These are phyloP conservation scores for Talaromyces liani DNA, from an alignment of 495 filamentous ascomycete genomes.

Conservation along the genomic window DNA sequence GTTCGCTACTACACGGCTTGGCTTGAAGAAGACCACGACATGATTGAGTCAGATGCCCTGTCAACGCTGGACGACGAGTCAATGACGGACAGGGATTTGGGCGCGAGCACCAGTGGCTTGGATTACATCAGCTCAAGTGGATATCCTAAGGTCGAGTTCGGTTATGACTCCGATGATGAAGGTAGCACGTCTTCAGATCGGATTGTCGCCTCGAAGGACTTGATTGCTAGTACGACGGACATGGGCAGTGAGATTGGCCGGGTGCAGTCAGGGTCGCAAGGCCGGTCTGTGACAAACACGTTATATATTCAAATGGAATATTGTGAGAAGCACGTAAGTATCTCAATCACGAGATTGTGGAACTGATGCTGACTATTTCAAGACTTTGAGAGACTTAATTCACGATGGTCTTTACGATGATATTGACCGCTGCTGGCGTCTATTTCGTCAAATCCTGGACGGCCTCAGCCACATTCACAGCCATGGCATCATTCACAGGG, in stretches of 20 bases:
- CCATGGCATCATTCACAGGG: constrained; percentile 88
- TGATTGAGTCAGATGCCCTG: constrained; percentile 49
- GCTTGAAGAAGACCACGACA: constrained; percentile 67
- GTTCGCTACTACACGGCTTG: constrained; percentile 94
- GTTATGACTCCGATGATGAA: constrained; percentile 60
- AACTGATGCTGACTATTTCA: constrained; percentile 10
- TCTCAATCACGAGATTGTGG: not conserved
- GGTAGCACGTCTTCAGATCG: constrained; percentile 28
- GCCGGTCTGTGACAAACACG: constrained; percentile 42
- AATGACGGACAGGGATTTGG: constrained; percentile 33
- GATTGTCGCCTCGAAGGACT: constrained; percentile 16
- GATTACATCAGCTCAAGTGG: constrained; percentile 91
- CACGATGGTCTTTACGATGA: constrained; percentile 64
- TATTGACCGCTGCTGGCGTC: constrained; percentile 72
- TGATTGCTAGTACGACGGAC: constrained; percentile 13
- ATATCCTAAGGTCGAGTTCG: constrained; percentile 74
- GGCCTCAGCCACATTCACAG: constrained; percentile 86
- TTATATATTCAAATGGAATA: constrained; percentile 96
- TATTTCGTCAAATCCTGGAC: constrained; percentile 88
- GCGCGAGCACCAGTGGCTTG: constrained; percentile 70
- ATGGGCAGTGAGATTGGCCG: constrained; percentile 24
- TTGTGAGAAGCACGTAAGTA: constrained; percentile 77
- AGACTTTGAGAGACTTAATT: constrained; percentile 90
- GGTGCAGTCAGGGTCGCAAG: constrained; percentile 31
- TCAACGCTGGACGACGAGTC: constrained; percentile 48